Percentiles rank a stretch among this genome's conserved stretches.
Evolutionary conservation across 768 basidiomycete genomes (phyloP).

Genomic region (Suillus fuscotomentosus): DNA sequence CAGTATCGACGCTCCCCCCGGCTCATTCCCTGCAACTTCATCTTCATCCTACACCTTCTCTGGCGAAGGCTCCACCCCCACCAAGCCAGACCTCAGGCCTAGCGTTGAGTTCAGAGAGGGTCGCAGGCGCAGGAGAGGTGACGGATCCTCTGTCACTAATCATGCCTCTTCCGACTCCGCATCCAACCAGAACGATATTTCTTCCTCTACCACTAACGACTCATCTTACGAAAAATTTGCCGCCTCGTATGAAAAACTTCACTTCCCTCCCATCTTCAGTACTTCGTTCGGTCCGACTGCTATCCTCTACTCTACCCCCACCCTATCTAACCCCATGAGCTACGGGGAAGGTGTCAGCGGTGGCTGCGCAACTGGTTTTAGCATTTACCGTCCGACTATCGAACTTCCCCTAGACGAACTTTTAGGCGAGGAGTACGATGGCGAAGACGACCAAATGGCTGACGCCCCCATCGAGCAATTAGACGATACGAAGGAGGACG

Average conservation of each 20-base stretch:
- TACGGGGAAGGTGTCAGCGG: constrained; percentile 74
- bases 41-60: constrained; percentile 9
- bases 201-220: constrained; percentile 12
- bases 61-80: constrained; percentile 28
- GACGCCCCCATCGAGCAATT: neutral
- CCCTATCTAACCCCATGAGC: constrained; percentile 65
- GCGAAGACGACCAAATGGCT: neutral
- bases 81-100: constrained; percentile 67
- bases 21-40: neutral
- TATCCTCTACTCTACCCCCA: constrained; percentile 64
- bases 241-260: neutral
- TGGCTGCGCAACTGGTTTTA: constrained; percentile 49
- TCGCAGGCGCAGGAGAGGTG: constrained; percentile 33
- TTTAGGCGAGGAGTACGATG: constrained; percentile 33
- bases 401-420: constrained; percentile 86
- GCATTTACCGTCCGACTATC: constrained; percentile 74
- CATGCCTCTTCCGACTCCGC: constrained; percentile 23
- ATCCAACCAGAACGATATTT: constrained; percentile 15
- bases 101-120: constrained; percentile 62
- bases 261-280: constrained; percentile 71
- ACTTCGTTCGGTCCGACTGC: constrained; percentile 78
- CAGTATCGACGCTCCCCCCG: constrained; percentile 66
- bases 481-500: neutral
- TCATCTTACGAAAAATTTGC: constrained; percentile 42
- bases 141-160: constrained; percentile 18